Conservation (phyloP, 2,329 filamentous ascomycete species). For the Hysterium pulicare region DNA sequence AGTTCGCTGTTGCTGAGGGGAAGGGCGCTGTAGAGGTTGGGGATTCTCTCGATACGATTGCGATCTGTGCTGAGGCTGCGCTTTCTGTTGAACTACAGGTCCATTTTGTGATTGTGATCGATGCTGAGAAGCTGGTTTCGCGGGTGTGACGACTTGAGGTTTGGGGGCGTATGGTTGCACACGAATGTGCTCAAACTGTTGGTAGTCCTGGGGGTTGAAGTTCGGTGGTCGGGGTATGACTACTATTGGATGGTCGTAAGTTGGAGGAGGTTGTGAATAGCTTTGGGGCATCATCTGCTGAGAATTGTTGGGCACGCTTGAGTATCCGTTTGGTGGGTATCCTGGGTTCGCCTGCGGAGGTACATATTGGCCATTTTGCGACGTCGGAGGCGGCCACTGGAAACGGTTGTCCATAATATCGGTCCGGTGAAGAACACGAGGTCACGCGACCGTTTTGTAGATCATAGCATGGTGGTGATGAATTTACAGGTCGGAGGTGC, state of each 20-base stretch:
- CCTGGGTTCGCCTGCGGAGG: conserved; percentile 23
- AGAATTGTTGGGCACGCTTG: background rate
- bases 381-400: conserved; percentile 30
- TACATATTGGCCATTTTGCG: conserved; percentile 27
- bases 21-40: conserved; percentile 1
- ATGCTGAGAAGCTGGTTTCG: conserved; percentile 22
- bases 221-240: conserved; percentile 15
- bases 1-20: background rate
- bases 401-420: conserved; percentile 32
- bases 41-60: conserved; percentile 1
- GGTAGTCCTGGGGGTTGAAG: conserved; percentile 22
- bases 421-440: background rate
- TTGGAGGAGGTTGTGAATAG: background rate
- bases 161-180: conserved; percentile 18
- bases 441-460: background rate
- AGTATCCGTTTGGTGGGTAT: conserved; percentile 26
- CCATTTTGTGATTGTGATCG: conserved; percentile 8
- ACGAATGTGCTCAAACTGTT: conserved; percentile 14
- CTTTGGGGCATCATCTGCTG: background rate
- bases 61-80: background rate
- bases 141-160: conserved; percentile 28
- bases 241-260: conserved; percentile 13
- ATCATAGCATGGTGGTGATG: conserved; percentile 7
- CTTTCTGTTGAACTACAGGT: background rate
- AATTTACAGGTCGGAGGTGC: background rate